phyloP scores from a whole-genome alignment of 2,329 filamentous ascomycete genomes.

The Phaeosphaeria sp. region DNA sequence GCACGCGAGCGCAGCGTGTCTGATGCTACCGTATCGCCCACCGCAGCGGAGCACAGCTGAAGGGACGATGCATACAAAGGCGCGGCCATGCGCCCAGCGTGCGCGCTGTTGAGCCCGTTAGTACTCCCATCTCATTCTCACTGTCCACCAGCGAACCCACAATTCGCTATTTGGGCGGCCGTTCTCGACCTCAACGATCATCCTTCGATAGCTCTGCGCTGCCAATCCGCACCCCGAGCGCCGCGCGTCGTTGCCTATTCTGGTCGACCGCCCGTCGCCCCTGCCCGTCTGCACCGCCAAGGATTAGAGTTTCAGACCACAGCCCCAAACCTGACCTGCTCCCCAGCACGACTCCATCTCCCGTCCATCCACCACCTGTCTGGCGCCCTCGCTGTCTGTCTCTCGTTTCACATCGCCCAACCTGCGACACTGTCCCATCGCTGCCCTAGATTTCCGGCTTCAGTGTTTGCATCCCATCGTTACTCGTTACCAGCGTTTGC shows the following conservation, averaged over 20 bases:
- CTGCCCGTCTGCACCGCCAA: slow-evolving; percentile 28
- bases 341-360: slow-evolving; percentile 23
- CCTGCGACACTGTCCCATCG: slow-evolving; percentile 10
- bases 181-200: slow-evolving; percentile 31
- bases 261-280: slow-evolving; percentile 23
- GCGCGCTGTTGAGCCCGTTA: slow-evolving; percentile 4
- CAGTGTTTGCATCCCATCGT: slow-evolving; percentile 12
- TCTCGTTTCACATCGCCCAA: slow-evolving; percentile 42
- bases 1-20: slow-evolving; percentile 10
- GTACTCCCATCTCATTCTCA: not conserved
- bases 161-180: slow-evolving; percentile 1
- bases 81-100: not conserved
- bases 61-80: not conserved
- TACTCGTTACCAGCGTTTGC: slow-evolving; percentile 9
- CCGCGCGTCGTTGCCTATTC: slow-evolving; percentile 38
- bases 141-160: slow-evolving; percentile 1
- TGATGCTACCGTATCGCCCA: not conserved
- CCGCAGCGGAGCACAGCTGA: slow-evolving; percentile 6
- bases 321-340: slow-evolving; percentile 33
- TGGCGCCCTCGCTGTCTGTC: slow-evolving; percentile 35
- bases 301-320: slow-evolving; percentile 33
- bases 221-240: slow-evolving; percentile 17
- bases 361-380: slow-evolving; percentile 22
- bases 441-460: slow-evolving; percentile 16
- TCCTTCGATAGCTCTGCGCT: slow-evolving; percentile 22